Evolutionary conservation across 148 eudicot species (phyloP).

Genomic region (Beta vulgaris): DNA sequence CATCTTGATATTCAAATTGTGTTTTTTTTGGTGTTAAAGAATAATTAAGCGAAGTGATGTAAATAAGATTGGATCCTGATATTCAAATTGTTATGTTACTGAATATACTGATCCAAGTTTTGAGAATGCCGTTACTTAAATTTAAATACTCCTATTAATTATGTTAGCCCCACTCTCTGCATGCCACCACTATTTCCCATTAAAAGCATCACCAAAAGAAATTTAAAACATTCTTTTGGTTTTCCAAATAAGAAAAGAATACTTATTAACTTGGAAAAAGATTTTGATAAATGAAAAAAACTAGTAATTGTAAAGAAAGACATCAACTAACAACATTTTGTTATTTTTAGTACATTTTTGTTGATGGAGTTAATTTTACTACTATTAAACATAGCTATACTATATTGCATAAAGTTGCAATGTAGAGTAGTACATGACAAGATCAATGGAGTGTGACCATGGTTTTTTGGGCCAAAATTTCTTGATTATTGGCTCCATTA

Average conservation of each 20-base stretch:
- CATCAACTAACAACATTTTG: not conserved
- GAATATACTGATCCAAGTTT: not conserved
- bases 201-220: not conserved
- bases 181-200: conserved; percentile 6
- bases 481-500: too few relatives aligned
- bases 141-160: not conserved
- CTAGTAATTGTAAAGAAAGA: not conserved
- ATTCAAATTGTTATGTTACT: not conserved
- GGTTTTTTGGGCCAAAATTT: too few relatives aligned
- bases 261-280: not conserved
- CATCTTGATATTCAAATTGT: not conserved
- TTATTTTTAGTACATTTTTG: too few relatives aligned
- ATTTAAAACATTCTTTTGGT: not conserved
- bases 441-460: too few relatives aligned
- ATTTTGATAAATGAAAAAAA: not conserved
- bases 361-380: too few relatives aligned
- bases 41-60: too few relatives aligned
- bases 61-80: not conserved
- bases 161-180: conserved; percentile 9
- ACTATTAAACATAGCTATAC: not conserved
- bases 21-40: not conserved
- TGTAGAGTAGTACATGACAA: too few relatives aligned
- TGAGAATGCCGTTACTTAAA: not conserved
- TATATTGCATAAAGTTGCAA: too few relatives aligned
- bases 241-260: not conserved